Base-by-base conservation (phyloP, 2,329 filamentous ascomycete genomes). In the Phaeosphaeria sp. region DNA sequence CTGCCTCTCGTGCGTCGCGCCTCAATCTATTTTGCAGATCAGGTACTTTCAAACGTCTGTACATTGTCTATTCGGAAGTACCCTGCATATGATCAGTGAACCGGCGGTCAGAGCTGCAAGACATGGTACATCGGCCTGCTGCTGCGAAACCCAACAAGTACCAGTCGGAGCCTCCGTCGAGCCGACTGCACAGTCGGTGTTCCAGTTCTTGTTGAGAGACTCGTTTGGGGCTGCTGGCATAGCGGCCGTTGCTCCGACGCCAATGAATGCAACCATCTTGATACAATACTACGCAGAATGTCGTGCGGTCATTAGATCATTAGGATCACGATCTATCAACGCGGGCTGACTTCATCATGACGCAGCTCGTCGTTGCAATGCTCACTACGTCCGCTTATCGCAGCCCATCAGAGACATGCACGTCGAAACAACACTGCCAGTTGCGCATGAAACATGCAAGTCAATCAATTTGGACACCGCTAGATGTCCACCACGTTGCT, bases 21-120 rank as follows among this genome's bases (percentile, higher is more conserved):
- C 21, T 22, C 64, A 63, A 64, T 65, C 49, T 66, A 66, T 60
- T 60, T 45, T 44, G 64, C 56, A 61, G 59, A 66, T 66, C 64
- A 55, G 39, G 49, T 54, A 49, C 51, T 58, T 46, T 63, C 48
- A 49, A 57, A 53, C 45, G 59, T 51, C 56, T 36, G 30, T 13
- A 36, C 30, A 36, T 36, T 36, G 30, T 36, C 11, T 36, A 36
- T 36, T 36, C 30, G 11, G 30, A 36, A 36, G 40, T 48, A 53
- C 55, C 55, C 55, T 59, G 61, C 55, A 58, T 55, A 45, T 55
- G 53, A 45, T 48, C 46, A 36, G 57, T 54, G 60, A 60, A 66
- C 59, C 55, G 53, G 53, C 60, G 53, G 22, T 51, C 59, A 49
- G 56, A 60, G 60, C 60, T 59, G 53, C 42, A 20, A 39, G 13